phyloP scores from a whole-genome alignment of 805 yeast species.

The Hagleromyces aurorensis region DNA sequence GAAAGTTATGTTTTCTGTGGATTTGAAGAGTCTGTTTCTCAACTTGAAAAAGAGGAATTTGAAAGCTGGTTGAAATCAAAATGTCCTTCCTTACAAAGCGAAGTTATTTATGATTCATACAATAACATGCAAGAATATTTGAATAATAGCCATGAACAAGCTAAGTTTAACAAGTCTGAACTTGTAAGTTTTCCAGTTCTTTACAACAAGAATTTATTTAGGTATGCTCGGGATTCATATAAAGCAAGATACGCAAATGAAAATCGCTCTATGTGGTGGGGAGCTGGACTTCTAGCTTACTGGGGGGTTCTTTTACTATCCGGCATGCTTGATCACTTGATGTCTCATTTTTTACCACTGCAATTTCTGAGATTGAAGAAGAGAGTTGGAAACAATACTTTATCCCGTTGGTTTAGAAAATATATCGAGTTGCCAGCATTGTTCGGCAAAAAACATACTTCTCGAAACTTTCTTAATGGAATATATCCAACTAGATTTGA shows the following conservation, averaged over 20 bases:
- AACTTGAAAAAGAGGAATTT: constrained; percentile 6
- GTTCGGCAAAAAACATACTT: constrained; percentile 5
- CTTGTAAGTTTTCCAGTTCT: constrained; percentile 32
- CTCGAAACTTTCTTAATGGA: constrained; percentile 4
- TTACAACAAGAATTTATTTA: constrained; percentile 21
- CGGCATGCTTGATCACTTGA: constrained; percentile 37
- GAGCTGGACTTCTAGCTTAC: constrained; percentile 38
- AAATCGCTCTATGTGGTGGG: constrained; percentile 31
- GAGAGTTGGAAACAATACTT: constrained; percentile 4
- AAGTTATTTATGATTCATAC: constrained; percentile 31
- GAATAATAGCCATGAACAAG: constrained; percentile 25
- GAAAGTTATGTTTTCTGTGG: constrained; percentile 26
- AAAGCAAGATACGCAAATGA: constrained; percentile 21
- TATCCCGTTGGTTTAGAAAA: constrained; percentile 8
- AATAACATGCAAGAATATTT: constrained; percentile 37
- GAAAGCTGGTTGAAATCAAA: constrained; percentile 20
- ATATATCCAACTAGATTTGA: constrained; percentile 13
- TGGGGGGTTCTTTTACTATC: constrained; percentile 40
- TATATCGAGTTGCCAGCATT: constrained; percentile 9
- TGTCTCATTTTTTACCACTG: constrained; percentile 33
- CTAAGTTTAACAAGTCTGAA: constrained; percentile 31
- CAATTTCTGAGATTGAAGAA: constrained; percentile 28
- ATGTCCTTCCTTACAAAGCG: constrained; percentile 30
- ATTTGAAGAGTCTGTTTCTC: constrained; percentile 7
- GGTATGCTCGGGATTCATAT: constrained; percentile 17